Base-by-base conservation (phyloP, 2,329 filamentous ascomycete genomes). In the Fusarium subtropicale region DNA sequence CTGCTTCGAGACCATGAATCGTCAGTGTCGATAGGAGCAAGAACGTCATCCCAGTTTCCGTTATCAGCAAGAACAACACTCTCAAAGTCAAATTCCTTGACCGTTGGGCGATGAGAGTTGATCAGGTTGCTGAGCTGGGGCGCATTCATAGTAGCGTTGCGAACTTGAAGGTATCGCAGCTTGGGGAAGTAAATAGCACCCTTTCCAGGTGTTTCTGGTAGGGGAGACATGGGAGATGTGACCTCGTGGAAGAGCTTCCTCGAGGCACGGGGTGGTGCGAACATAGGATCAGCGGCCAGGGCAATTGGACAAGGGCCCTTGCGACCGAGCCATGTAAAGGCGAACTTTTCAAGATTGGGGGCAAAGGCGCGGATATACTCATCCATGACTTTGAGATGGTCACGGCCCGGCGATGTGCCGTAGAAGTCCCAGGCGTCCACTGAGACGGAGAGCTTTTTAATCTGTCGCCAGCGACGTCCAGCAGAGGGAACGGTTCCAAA, bases 11-110 rank as follows among this genome's bases (percentile, higher is more conserved):
- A 78, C 79, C 79, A 81, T n/a, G 71, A 81, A 66, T 77, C 83
- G 73, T 76, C 81, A 66, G 74, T 80, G 66, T 82, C 77, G 59
- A 97, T 81, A 3, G 92, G 91, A 39, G 89, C 87, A n/a, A 97
- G 85, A 0, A 92, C 93, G 31, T 94, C 90, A 61, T 96, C 91
- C 93, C 93, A 97, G 60, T 84, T 90, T 30, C 91, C 93, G 34
- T 83, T 83, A 64, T 87, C 85, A 52, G 88, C 85, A 44, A 97
- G 85, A 31, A 86, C 83, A 20, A 94, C 89, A 66, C 92, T 90
- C 76, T 94, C 90, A 77, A 97, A 93, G 76, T 93, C 90, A 75
- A 95, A 93, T 75, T 95, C 91, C 68, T 87, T 85, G 46, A 97
- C 87, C 1, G 88, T 90, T 57, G 83, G 82, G 31, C 88, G 86